Evolutionary conservation across 352 stramenopile species (phyloP).

Genomic region (Pythium periplocum): DNA sequence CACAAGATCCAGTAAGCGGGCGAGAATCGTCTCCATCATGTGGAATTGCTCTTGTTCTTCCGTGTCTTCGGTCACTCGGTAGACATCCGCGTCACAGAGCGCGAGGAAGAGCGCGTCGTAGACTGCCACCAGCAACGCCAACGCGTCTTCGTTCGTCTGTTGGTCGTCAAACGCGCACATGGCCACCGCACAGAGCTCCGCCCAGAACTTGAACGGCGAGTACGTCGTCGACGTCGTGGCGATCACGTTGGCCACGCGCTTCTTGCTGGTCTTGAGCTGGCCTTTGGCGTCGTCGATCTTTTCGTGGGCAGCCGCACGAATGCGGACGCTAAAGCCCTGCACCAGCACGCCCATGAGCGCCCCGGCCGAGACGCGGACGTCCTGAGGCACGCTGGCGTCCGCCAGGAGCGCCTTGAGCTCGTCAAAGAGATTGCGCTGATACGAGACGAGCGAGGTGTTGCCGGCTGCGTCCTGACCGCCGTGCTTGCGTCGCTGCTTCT

Average conservation of each 20-base stretch:
- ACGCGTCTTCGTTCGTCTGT: neutral
- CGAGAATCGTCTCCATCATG: slow-evolving; percentile 72
- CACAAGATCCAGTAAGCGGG: slow-evolving; percentile 35
- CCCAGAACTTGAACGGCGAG: slow-evolving; percentile 86
- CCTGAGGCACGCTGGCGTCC: slow-evolving; percentile 21
- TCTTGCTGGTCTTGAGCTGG: slow-evolving; percentile 70
- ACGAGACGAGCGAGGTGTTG: slow-evolving; percentile 45
- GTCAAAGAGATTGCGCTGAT: slow-evolving; percentile 78
- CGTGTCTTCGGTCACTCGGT: slow-evolving; percentile 84
- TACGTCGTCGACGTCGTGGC: slow-evolving; percentile 65
- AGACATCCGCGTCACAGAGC: slow-evolving; percentile 67
- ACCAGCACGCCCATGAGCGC: slow-evolving; percentile 65
- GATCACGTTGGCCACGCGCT: slow-evolving; percentile 71
- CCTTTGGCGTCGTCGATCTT: slow-evolving; percentile 74
- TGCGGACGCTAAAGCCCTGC: slow-evolving; percentile 42
- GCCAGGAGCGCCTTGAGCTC: slow-evolving; percentile 53
- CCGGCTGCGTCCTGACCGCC: slow-evolving; percentile 6
- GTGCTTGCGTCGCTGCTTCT: slow-evolving; percentile 26
- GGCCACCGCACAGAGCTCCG: slow-evolving; percentile 64
- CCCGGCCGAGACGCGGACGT: slow-evolving; percentile 46
- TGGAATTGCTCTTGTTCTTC: slow-evolving; percentile 73
- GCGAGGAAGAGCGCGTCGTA: slow-evolving; percentile 61
- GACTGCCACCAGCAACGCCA: slow-evolving; percentile 38
- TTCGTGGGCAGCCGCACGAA: slow-evolving; percentile 46
- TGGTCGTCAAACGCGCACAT: slow-evolving; percentile 37